Base-by-base conservation (phyloP, 495 filamentous ascomycete species). In the Penicillium canariense region DNA sequence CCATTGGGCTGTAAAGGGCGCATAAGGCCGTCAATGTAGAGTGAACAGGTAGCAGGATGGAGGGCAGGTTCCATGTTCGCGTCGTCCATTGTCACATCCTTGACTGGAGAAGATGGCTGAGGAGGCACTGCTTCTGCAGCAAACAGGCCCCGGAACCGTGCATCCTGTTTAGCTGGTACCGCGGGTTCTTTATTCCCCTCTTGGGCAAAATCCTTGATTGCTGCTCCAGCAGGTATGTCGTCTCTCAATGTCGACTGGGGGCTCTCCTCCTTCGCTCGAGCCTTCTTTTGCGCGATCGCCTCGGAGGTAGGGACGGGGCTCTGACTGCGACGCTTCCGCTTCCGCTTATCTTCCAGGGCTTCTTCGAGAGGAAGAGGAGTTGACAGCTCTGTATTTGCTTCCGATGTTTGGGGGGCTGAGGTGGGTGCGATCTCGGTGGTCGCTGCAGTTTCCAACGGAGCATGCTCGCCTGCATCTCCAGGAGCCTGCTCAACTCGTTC, bases 21-120 rank as follows among this genome's bases (percentile, higher is more conserved):
- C 85, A 95, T 91, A 40, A 98, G 81, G 59, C 96, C 84, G 61
- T 87, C 86, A 62, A 98, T 95, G 73, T 97, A 98, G 43, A 98
- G 76, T 35, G 90, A 85, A 28, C 86, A 67, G 5, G 94, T 98
- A 2, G 90, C 90, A 10, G 87, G 82, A 72, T 97, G 94, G 23
- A 88, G 69, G 4, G 92, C 83, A 10, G 91, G 87, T 40, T 76
- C 74, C 26, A 87, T 78, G 20, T 75, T 56, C 23, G 53, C 72
- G 51, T 79, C 83, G 47, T 77, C 70, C 66, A 58, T 76, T 15
- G 53, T 58, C 15, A 68, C 56, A 27, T 68, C 68, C 32, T 54
- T 48, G 15, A 50, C 22, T 11, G 65, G 60, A 44, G 65, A 61
- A 53, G 61, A 51, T 11, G 61, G 30, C 15, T 49, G 66, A 25